Evolutionary conservation across 768 basidiomycete species (phyloP), one percentile per base, ranked within the genome.

Genomic region (Cyclocybe cylindracea): DNA sequence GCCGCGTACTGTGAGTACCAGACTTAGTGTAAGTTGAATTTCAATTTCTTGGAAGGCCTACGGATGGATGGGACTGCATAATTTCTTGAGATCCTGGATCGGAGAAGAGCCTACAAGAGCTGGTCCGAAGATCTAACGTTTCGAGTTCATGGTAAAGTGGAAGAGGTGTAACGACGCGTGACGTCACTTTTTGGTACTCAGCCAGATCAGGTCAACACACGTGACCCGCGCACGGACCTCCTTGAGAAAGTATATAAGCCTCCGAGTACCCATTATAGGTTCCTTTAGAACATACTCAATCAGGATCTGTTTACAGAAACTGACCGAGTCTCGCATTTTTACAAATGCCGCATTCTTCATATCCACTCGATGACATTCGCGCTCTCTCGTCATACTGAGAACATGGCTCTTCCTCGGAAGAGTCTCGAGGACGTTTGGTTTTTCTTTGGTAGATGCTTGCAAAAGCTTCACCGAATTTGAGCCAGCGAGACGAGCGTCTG

Each of bases 251-350:
- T 67, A 69, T 71, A 70, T 60, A 68, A 62, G 48, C 19, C 44
- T 48, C 14, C 16, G 29, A 16, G 7, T 35, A n/a, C 40, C 54
- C 49, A 48, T 52, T 43, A 31, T 10, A 16, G 60, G 60, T 62
- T 66, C 73, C 81, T 63, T 73, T 58, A 85, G 84, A 85, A 83
- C 83, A 85, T 85, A 85, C 84, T 85, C 84, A 82, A 81, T 79
- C 82, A 85, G 83, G 83, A 85, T 85, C 83, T 85, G 80, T 85
- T 85, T 83, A 84, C 82, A 85, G 84, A 80, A 82, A 82, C 83
- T 84, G 80, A 84, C 84, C 81, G 83, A 83, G 82, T 85, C 82
- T 84, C 79, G 84, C 84, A 85, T 84, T 82, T 84, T 83, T 83
- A 84, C 75, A 78, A 82, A 83, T 85, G 84, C 83, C 83, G 66